Percentiles rank a stretch among this genome's conserved stretches.
Evolutionary conservation across 352 stramenopile species (phyloP).

Genomic region (Phytophthora pistaciae): DNA sequence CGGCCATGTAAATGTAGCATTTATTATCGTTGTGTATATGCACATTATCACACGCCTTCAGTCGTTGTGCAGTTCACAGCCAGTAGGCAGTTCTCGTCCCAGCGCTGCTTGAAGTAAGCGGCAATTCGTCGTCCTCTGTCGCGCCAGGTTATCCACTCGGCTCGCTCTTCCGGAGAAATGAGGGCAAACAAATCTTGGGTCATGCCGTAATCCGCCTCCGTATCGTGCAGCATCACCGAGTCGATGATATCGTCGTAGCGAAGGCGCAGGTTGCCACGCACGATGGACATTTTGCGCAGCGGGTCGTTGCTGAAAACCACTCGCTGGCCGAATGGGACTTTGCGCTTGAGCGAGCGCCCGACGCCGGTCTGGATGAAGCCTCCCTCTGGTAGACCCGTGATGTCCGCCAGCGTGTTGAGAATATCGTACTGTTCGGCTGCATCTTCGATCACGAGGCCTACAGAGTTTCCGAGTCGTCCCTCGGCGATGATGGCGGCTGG

Average conservation of each 20-base stretch:
- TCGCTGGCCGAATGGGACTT: conserved; percentile 18
- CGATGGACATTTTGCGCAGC: conserved; percentile 48
- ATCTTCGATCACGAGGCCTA: conserved; percentile 49
- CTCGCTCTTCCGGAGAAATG: conserved; percentile 22
- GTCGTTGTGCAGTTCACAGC: conserved; percentile 14
- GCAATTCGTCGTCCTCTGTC: conserved; percentile 39
- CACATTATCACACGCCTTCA: too few relatives aligned
- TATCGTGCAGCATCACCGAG: conserved; percentile 54
- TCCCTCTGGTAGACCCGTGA: conserved; percentile 53
- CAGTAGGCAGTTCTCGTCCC: conserved; percentile 42
- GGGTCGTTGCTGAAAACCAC: conserved; percentile 65
- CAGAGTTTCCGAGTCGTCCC: conserved; percentile 47
- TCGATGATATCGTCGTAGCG: conserved; percentile 46
- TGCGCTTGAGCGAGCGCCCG: conserved; percentile 63
- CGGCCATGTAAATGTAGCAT: not conserved
- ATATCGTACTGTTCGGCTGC: conserved; percentile 58
- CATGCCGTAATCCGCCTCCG: conserved; percentile 45
- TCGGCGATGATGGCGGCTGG: conserved; percentile 56
- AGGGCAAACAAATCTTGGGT: conserved; percentile 44
- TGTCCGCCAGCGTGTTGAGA: conserved; percentile 73
- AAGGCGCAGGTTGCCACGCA: conserved; percentile 52
- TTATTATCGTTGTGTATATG: not conserved
- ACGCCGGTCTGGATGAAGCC: conserved; percentile 64
- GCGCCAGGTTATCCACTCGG: conserved; percentile 38
- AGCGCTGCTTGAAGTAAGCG: conserved; percentile 59